These are phyloP conservation scores for Scopulariopsis brevicaulis DNA, from an alignment of 2,329 filamentous ascomycete species.

Conservation along the genomic window DNA sequence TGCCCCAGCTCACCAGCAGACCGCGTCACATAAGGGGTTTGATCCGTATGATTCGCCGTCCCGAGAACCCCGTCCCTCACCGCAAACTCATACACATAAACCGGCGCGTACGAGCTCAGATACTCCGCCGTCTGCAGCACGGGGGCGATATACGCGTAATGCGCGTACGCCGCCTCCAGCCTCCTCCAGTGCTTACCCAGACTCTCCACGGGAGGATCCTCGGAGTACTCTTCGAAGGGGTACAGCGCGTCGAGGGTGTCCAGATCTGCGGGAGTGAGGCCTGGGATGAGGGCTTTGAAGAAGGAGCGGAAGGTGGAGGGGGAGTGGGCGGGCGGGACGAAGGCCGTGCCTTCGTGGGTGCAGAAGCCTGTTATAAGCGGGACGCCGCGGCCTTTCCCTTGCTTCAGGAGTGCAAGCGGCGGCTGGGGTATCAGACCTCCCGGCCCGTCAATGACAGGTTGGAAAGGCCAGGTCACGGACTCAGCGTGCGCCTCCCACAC, in stretches of 20 bases:
- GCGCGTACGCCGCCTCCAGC: constrained; percentile 47
- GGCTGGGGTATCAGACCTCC: constrained; percentile 41
- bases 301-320: constrained; percentile 45
- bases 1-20: constrained; percentile 16
- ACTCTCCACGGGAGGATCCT: constrained; percentile 17
- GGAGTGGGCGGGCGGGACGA: constrained; percentile 41
- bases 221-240: constrained; percentile 27
- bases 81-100: constrained; percentile 51
- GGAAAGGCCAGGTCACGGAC: constrained; percentile 50
- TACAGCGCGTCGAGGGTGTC: constrained; percentile 46
- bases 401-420: constrained; percentile 46
- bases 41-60: constrained; percentile 35
- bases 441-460: constrained; percentile 52
- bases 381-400: constrained; percentile 9
- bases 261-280: constrained; percentile 38
- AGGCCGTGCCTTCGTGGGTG: constrained; percentile 56
- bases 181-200: constrained; percentile 45
- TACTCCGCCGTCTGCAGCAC: constrained; percentile 45
- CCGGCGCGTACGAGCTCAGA: background rate
- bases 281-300: constrained; percentile 50
- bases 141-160: constrained; percentile 55
- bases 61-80: constrained; percentile 24
- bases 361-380: constrained; percentile 57
- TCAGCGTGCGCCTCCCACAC: constrained; percentile 31
- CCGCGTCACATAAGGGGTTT: constrained; percentile 29